These are phyloP conservation scores for Sphagnum magellanicum DNA, from an alignment of 228 moss, liverwort and hornwort species.

Conservation along the genomic window DNA sequence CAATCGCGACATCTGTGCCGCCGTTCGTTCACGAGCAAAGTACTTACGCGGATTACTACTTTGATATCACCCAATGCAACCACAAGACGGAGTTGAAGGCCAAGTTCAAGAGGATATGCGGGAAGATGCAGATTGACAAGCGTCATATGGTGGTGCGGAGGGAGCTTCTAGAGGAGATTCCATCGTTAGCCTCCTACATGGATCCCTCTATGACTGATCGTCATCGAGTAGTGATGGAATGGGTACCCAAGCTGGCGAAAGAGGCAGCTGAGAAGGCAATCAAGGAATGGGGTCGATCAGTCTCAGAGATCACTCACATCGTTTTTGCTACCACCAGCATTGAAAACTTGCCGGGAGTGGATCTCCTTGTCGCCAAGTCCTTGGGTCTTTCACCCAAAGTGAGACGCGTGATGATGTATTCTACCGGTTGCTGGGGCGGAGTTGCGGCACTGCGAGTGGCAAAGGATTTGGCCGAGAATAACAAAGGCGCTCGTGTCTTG, in stretches of 20 bases:
- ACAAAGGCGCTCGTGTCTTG: constrained; percentile 18
- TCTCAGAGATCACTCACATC: constrained; percentile 23
- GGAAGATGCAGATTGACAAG: constrained; percentile 9
- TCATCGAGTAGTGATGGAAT: constrained; percentile 20
- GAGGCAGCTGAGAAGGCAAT: constrained; percentile 23
- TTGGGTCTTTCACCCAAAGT: constrained; percentile 25
- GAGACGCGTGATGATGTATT: constrained; percentile 38
- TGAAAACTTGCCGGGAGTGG: constrained; percentile 23
- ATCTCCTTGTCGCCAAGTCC: constrained; percentile 22
- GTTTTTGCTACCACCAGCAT: constrained; percentile 11
- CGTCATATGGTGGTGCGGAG: constrained; percentile 5
- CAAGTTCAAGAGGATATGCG: constrained; percentile 16
- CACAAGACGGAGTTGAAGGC: constrained; percentile 19
- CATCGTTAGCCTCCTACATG: constrained; percentile 10
- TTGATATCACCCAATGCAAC: constrained; percentile 16
- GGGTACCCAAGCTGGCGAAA: constrained; percentile 21
- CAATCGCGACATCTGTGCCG: constrained; percentile 9
- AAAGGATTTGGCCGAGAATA: constrained; percentile 40
- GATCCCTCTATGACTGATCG: constrained; percentile 14
- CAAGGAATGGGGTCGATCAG: constrained; percentile 20
- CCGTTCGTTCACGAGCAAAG: constrained; percentile 15
- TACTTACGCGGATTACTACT: constrained; percentile 13
- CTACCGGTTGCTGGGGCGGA: constrained; percentile 25
- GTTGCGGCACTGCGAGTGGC: constrained; percentile 19
- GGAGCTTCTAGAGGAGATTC: constrained; percentile 1